These are phyloP conservation scores for Aspergillus campestris DNA, from an alignment of 495 filamentous ascomycete species.

Conservation along the genomic window DNA sequence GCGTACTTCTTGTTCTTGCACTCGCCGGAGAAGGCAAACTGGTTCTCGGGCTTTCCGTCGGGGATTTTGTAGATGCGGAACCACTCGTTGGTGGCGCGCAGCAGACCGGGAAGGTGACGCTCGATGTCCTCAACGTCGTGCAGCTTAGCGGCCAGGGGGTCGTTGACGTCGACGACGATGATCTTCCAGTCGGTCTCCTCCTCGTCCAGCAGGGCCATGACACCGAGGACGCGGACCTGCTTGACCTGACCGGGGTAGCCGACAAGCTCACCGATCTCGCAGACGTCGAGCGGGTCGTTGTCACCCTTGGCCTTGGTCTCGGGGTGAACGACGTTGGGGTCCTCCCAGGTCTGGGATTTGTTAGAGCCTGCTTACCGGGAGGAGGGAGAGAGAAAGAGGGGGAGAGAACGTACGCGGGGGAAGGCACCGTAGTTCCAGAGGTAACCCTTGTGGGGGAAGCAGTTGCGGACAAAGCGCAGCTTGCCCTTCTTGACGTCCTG, in stretches of 20 bases:
- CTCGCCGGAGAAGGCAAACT: conserved; percentile 99
- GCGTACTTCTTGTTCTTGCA: conserved; percentile 99
- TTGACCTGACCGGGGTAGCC: conserved; percentile 93
- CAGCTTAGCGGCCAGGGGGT: conserved; percentile 91
- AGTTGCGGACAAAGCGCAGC: conserved; percentile 96
- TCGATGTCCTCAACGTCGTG: conserved; percentile 99
- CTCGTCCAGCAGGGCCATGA: conserved; percentile 98
- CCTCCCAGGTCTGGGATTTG: conserved; percentile 82
- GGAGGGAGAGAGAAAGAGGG: background rate
- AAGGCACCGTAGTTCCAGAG: conserved; percentile 99
- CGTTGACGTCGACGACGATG: conserved; percentile 97
- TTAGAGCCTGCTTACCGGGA: conserved; percentile 3
- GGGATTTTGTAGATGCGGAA: conserved; percentile 99
- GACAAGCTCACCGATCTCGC: conserved; percentile 98
- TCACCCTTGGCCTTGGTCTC: conserved; percentile 99
- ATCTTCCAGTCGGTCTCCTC: conserved; percentile 99
- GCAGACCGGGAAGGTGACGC: conserved; percentile 91
- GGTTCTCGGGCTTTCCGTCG: conserved; percentile 99
- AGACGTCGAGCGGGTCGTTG: conserved; percentile 98
- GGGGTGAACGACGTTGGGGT: conserved; percentile 88
- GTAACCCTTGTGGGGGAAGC: conserved; percentile 99
- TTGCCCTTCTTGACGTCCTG: conserved; percentile 51
- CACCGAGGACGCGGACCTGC: conserved; percentile 98
- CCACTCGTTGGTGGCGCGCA: conserved; percentile 99
- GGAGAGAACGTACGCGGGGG: conserved; percentile 63